Evolutionary conservation across 768 basidiomycete genomes (phyloP), one percentile per base, ranked within the genome.

Genomic region (Lanmaoa rubissima): DNA sequence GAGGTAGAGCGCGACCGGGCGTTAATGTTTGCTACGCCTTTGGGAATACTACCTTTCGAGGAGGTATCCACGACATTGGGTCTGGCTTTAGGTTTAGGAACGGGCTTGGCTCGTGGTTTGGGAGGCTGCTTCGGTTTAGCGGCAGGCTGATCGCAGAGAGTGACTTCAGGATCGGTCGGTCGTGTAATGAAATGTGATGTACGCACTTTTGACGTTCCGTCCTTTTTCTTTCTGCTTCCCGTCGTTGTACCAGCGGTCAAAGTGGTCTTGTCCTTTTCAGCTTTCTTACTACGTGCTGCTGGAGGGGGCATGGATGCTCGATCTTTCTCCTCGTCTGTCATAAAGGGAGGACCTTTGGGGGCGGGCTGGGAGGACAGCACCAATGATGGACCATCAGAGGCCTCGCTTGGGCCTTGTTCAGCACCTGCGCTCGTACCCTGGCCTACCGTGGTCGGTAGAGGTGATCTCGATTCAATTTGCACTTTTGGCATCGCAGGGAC

Each of bases 1-100:
- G 88, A 90, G 11, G 85, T 78, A 12, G 89, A 91, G 13, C 88
- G 79, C 34, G 89, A 92, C 31, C 88, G 80, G 0, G 75, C 67
- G 28, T 70, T 67, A 0, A 72, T 62, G 21, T 73, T 72, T 10
- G 70, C 61, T 17, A 19, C 35, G 10, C 43, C 34, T 24, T 71
- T 73, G 7, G 68, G 55, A 34, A 60, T 51, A 31, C 21, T 51
- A 36, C 38, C 44, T 52, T 70, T 73, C 26, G n/a, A 57, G 36
- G 59, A 40, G 16, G 54, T 24, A 13, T 65, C 65, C 39, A 35
- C 49, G 3, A 24, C 48, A 26, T 34, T 60, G 26, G 59, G 43
- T 54, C 62, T 67, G 11, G 44, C 32, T 53, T 73, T 75, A 0
- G 70, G 38, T 61, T 76, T 76, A 1, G 66, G 47, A 36, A 51